Evolutionary conservation across 108 stramenopile species (phyloP), one percentile per base, ranked within the genome.

Genomic region (Parmales sp.): DNA sequence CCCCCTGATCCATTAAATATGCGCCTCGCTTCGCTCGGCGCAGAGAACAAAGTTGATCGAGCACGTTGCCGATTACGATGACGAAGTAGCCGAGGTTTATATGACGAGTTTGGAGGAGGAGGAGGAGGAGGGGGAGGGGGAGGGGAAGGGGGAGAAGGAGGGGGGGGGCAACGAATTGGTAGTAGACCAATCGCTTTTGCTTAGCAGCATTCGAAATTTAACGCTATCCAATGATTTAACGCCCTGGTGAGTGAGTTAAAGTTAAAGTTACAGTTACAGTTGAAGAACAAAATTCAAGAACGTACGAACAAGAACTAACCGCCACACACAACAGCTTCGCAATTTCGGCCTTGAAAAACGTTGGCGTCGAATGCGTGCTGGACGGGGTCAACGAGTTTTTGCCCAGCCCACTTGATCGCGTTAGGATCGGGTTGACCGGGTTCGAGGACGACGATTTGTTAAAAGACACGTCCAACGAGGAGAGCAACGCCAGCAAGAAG

Each of bases 361-460:
- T 84, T 45, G 97, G 97, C 26, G 83, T 98, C 20, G 95, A 98
- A 67, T 86, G 92, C 18, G 65, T 98, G 8, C 78, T 99, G 63
- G 97, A 99, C 78, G 78, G 81, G 25, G 83, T 97, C 69, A 87
- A 88, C 18, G 94, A 93, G 69, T 89, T 88, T 41, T 75, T 98
- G 13, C 98, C 98, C 2, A 86, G 85, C 39, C 98, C 98, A 0
- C 74, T 95, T 23, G 94, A 99, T 78, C 77, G 89, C 6, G 36
- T 70, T 36, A 77, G 89, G 16, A 86, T 88, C 8, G 71, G 82
- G 31, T 50, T 90, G 69, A 76, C 66, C 20, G 39, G 48, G 44
- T 44, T 80, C 22, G 77, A 74, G 41, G 70, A 81, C 41, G 67
- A 49, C 16, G 72, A 28, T 18, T 25, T 31, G 0, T 13, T 34